Conservation (phyloP, 176 grass and related monocot genomes). For the Tillandsia leiboldiana region DNA sequence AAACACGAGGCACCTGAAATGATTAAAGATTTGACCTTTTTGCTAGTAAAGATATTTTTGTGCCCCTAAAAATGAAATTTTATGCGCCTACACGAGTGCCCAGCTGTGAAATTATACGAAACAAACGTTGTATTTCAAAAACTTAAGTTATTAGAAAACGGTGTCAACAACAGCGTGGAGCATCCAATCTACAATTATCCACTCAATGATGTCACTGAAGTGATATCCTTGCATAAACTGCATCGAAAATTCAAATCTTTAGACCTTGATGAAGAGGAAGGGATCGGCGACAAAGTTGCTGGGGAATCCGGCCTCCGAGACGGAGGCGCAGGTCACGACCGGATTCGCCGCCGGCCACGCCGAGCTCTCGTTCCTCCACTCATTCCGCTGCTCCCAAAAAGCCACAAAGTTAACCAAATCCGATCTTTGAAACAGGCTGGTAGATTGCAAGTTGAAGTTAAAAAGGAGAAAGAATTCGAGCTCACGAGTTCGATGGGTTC, state of each 20-base stretch:
- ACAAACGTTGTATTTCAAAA: no score
- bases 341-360: constrained; percentile 87
- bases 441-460: not conserved
- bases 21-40: not conserved
- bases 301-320: constrained; percentile 35
- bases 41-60: not conserved
- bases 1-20: not conserved
- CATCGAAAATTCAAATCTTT: no score
- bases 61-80: not conserved
- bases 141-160: no score
- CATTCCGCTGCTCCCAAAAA: constrained; percentile 37
- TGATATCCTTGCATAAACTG: no score
- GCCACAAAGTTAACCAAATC: not conserved
- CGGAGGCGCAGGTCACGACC: constrained; percentile 53
- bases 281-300: constrained; percentile 88
- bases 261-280: constrained; percentile 80
- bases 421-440: not conserved
- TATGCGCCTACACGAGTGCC: no score
- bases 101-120: no score
- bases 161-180: no score
- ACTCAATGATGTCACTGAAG: no score
- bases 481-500: constrained; percentile 57
- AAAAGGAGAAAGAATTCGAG: not conserved
- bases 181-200: no score
- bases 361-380: constrained; percentile 37